A percentile compares a stretch with the other conserved stretches of the same genome.
phyloP scores from a whole-genome alignment of 331 rosid species.

The Malus hybrid region DNA sequence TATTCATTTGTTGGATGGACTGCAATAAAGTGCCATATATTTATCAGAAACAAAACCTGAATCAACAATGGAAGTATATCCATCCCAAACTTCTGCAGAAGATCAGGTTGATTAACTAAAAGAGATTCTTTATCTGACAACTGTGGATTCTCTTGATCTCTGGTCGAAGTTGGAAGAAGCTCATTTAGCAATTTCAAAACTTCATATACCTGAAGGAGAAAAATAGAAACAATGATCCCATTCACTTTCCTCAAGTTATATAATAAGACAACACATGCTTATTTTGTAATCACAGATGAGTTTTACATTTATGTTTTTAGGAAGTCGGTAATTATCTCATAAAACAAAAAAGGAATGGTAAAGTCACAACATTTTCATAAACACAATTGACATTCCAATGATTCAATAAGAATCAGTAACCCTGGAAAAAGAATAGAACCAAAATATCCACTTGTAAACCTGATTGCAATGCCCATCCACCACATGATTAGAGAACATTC shows the following conservation, averaged over 20 bases:
- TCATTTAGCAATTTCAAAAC: conserved; percentile 76
- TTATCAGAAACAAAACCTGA: conserved; percentile 55
- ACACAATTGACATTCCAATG: neutral
- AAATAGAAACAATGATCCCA: neutral
- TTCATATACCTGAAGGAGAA: conserved; percentile 58
- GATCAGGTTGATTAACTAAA: conserved; percentile 47
- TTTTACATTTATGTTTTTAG: neutral
- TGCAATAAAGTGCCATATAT: neutral
- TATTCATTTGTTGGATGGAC: neutral
- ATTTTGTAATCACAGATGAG: conserved; percentile 4
- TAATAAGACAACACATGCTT: neutral
- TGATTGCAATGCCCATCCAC: conserved; percentile 72
- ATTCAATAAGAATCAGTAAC: neutral
- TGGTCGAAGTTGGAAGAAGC: conserved; percentile 62
- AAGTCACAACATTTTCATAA: neutral
- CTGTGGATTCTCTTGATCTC: conserved; percentile 53
- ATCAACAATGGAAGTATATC: conserved; percentile 76
- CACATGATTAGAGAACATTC: conserved; percentile 61
- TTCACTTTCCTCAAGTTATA: neutral
- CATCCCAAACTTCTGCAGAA: conserved; percentile 64
- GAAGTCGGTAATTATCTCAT: neutral
- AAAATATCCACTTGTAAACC: conserved; percentile 40
- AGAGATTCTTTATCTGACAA: conserved; percentile 51
- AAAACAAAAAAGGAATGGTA: neutral
- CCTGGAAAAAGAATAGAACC: conserved; percentile 7